phyloP scores from a whole-genome alignment of 176 grass and related monocot genomes.

The Leersia perrieri region DNA sequence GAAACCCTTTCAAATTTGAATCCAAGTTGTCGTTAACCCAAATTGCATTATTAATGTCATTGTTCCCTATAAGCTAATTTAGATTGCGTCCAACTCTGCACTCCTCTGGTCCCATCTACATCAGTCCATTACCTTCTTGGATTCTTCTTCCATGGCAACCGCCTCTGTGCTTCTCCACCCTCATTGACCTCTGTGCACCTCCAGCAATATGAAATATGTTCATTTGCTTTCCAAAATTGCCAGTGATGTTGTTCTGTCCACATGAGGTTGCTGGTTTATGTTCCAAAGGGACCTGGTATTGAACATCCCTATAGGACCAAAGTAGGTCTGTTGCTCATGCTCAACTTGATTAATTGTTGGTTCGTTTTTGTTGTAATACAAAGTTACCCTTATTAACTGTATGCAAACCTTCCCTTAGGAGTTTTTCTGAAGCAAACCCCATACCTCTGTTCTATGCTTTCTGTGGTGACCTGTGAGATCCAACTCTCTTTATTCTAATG shows the following conservation, averaged over 20 bases:
- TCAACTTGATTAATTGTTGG: neutral
- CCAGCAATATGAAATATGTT: neutral
- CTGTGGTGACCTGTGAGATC: conserved; percentile 16
- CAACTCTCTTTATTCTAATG: conserved; percentile 19
- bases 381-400: conserved; percentile 6
- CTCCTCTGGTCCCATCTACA: neutral
- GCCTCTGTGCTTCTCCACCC: neutral
- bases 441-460: conserved; percentile 16
- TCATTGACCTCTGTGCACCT: neutral
- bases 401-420: neutral
- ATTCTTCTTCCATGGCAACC: neutral
- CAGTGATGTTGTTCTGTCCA: neutral
- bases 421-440: neutral
- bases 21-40: neutral
- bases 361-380: neutral
- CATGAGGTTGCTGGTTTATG: neutral
- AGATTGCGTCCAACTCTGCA: neutral
- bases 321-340: neutral
- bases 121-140: neutral
- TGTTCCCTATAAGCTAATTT: neutral
- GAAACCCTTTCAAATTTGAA: neutral
- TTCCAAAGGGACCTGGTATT: neutral
- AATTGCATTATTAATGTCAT: neutral
- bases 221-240: neutral
- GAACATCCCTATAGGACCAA: neutral